Conservation (phyloP, 495 filamentous ascomycete genomes). For the Podospora tetraspora region DNA sequence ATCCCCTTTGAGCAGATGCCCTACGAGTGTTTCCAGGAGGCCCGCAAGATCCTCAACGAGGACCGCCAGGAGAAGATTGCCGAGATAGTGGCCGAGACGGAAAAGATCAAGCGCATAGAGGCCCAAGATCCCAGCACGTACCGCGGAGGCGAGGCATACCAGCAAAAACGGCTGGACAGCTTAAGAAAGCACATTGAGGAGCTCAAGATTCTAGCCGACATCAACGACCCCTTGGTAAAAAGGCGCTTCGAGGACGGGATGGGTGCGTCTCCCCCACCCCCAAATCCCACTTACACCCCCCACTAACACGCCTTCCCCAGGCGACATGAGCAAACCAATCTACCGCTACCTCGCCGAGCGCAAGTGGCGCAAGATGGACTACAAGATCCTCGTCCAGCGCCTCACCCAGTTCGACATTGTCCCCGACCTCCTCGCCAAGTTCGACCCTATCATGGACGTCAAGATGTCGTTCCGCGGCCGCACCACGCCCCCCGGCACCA, state of each 20-base stretch:
- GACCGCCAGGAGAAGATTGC: slow-evolving; percentile 79
- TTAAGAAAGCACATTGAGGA: slow-evolving; percentile 70
- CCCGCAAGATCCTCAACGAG: slow-evolving; percentile 69
- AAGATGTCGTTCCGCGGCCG: slow-evolving; percentile 67
- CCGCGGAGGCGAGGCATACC: slow-evolving; percentile 53
- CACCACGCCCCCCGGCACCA: slow-evolving; percentile 66
- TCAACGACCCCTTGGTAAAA: slow-evolving; percentile 94
- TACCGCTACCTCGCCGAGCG: slow-evolving; percentile 84
- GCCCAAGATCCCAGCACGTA: slow-evolving; percentile 52
- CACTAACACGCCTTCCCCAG: slow-evolving; percentile 39
- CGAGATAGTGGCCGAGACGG: slow-evolving; percentile 54
- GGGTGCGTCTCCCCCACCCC: slow-evolving; percentile 48
- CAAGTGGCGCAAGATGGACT: slow-evolving; percentile 70
- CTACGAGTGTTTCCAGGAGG: slow-evolving; percentile 97
- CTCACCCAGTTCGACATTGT: slow-evolving; percentile 83
- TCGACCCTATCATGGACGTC: slow-evolving; percentile 75
- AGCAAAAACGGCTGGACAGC: slow-evolving; percentile 60
- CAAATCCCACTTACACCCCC: slow-evolving; percentile 7
- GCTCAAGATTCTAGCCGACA: slow-evolving; percentile 84
- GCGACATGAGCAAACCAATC: slow-evolving; percentile 93
- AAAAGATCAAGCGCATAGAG: slow-evolving; percentile 55
- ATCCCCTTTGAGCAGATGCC: slow-evolving; percentile 90
- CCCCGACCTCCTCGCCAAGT: slow-evolving; percentile 83
- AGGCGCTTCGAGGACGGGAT: slow-evolving; percentile 88
- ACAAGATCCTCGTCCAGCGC: slow-evolving; percentile 77